Conservation (phyloP, 1,139 yeast species). For the Yarrowia galli region DNA sequence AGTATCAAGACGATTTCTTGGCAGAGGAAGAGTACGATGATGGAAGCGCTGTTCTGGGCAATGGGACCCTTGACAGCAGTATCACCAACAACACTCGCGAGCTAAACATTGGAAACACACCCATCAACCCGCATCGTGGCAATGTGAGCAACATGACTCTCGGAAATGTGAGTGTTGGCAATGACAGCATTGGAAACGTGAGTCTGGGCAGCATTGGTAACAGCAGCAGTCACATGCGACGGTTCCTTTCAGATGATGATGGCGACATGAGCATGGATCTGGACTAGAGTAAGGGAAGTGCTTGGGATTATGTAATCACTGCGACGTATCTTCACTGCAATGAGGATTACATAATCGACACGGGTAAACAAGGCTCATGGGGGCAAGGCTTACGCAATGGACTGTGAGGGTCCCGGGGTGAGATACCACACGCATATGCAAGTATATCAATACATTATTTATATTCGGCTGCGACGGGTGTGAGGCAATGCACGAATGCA, state of each 20-base stretch:
- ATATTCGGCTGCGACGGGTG: neutral
- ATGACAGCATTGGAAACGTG: conserved; percentile 33
- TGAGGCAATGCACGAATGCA: neutral
- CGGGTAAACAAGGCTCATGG: too few relatives aligned
- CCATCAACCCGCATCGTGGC: conserved; percentile 5
- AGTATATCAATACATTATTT: neutral
- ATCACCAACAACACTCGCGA: conserved; percentile 14
- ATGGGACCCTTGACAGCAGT: conserved; percentile 18
- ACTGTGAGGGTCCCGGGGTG: too few relatives aligned
- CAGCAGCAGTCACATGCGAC: conserved; percentile 26
- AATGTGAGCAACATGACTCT: conserved; percentile 32
- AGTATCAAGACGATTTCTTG: conserved; percentile 32
- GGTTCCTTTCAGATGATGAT: conserved; percentile 21
- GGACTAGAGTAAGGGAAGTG: neutral
- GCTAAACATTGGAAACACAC: conserved; percentile 21
- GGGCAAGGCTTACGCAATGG: too few relatives aligned
- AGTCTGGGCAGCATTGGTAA: conserved; percentile 23
- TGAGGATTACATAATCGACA: too few relatives aligned
- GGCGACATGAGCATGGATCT: conserved; percentile 32
- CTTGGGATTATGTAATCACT: neutral
- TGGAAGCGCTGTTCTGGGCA: conserved; percentile 10
- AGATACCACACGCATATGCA: too few relatives aligned
- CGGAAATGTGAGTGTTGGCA: conserved; percentile 29
- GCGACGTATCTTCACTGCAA: too few relatives aligned
- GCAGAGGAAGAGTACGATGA: conserved; percentile 35